Base-by-base conservation (phyloP, 2,329 filamentous ascomycete species). In the Penicillium aurantiogriseum region DNA sequence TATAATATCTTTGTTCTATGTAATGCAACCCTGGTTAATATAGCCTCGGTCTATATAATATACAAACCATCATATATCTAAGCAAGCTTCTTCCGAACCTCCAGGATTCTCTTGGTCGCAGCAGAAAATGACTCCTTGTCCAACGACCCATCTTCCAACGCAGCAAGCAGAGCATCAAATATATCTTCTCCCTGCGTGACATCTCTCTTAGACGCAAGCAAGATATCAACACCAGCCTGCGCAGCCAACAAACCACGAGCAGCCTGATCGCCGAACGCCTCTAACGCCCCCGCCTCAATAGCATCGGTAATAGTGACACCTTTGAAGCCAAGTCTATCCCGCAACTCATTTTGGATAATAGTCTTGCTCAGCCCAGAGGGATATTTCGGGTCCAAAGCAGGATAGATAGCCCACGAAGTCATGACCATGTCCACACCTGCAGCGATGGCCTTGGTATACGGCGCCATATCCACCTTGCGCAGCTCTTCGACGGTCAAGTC, bases 241-340 rank as follows among this genome's bases (percentile, higher is more conserved):
- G 51, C 60, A 35, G 69, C 70, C 45, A 73, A 33, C 11, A 73
- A 43, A 1, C 51, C 67, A 13, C 66, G 66, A 0, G 59, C 25
- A 7, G 61, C 54, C 53, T 67, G 60, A 51, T 66, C 52, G 0
- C 67, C 67, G 40, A 71, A 70, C 2, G 60, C 56, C 21, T 59
- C 35, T 11, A 72, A 45, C 4, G 61, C 58, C 4, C 65, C 68
- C 2, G 67, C 71, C 42, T 71, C 68, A 42, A 73, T 63, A 5
- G 68, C 69, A 60, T 72, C 70, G 7, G 64, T 71, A n/a, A 72
- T 67, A 4, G 68, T 71, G 1, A 70, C 67, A 7, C 69, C 70
- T 33, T 54, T 54, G 43, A 69, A 73, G 0, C 65, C 64, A 39
- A 71, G 49, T 27, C 68, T 51, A 5, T 35, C 58, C 25, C 68